These are phyloP conservation scores for Incumbomyces lentus DNA, from an alignment of 2,329 filamentous ascomycete genomes.

Conservation along the genomic window DNA sequence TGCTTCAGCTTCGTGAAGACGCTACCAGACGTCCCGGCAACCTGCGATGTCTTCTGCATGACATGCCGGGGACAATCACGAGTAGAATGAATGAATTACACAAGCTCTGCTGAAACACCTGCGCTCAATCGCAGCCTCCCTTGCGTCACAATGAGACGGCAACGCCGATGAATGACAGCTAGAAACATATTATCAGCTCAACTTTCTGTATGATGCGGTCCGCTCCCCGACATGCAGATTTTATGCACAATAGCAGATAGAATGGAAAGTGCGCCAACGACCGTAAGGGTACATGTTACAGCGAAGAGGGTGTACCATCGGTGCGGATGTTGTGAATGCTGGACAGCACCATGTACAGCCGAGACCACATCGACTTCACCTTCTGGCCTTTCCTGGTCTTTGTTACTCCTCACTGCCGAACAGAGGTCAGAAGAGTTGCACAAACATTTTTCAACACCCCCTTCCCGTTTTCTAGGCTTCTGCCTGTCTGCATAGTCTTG, in stretches of 20 bases:
- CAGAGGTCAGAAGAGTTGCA: neutral
- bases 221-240: neutral
- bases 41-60: no score
- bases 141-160: no score
- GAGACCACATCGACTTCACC: neutral
- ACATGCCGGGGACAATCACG: no score
- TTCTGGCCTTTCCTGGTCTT: neutral
- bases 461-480: neutral
- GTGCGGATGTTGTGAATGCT: neutral
- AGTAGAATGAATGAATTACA: no score
- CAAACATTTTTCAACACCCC: neutral
- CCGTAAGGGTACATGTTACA: neutral
- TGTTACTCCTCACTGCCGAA: neutral
- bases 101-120: no score
- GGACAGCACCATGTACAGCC: neutral
- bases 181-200: no score
- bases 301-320: neutral
- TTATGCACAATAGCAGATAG: constrained; percentile 4
- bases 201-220: no score
- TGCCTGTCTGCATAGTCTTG: neutral
- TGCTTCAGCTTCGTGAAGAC: no score
- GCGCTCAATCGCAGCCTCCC: no score
- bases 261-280: constrained; percentile 1
- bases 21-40: no score
- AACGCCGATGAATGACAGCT: no score